These are phyloP conservation scores for Suillus variegatus DNA, from an alignment of 768 basidiomycete genomes.

Conservation along the genomic window DNA sequence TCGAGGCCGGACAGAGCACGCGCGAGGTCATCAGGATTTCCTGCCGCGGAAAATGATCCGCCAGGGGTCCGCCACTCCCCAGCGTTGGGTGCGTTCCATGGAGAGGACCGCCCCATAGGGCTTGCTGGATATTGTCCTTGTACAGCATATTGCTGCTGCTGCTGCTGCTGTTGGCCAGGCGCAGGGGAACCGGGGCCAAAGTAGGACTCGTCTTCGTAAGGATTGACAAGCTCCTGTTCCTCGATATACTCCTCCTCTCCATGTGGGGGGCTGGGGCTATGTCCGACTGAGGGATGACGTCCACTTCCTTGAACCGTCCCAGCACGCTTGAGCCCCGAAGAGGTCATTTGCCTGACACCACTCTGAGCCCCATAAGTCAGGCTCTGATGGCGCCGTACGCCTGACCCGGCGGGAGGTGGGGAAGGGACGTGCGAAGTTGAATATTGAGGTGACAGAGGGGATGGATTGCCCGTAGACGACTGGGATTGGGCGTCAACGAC, in stretches of 20 bases:
- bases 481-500: constrained; percentile 50
- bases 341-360: constrained; percentile 47
- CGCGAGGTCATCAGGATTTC: constrained; percentile 71
- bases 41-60: constrained; percentile 32
- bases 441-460: constrained; percentile 69
- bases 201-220: constrained; percentile 55
- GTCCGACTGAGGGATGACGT: constrained; percentile 31
- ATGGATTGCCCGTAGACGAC: constrained; percentile 37
- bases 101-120: constrained; percentile 62
- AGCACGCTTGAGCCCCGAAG: constrained; percentile 66
- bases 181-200: constrained; percentile 48
- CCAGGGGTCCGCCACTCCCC: constrained; percentile 61
- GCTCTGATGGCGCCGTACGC: constrained; percentile 79
- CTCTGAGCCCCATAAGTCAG: constrained; percentile 69
- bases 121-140: constrained; percentile 49
- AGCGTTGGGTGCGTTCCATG: constrained; percentile 56
- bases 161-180: constrained; percentile 39
- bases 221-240: constrained; percentile 43
- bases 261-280: constrained; percentile 48
- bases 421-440: constrained; percentile 55
- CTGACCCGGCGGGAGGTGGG: constrained; percentile 68
- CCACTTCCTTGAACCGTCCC: constrained; percentile 64
- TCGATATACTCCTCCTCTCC: constrained; percentile 60
- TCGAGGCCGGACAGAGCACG: constrained; percentile 73
- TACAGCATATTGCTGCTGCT: constrained; percentile 36